Conservation (phyloP, 225 moss, liverwort and hornwort genomes). For the Pseudisothecium myosuroides region DNA sequence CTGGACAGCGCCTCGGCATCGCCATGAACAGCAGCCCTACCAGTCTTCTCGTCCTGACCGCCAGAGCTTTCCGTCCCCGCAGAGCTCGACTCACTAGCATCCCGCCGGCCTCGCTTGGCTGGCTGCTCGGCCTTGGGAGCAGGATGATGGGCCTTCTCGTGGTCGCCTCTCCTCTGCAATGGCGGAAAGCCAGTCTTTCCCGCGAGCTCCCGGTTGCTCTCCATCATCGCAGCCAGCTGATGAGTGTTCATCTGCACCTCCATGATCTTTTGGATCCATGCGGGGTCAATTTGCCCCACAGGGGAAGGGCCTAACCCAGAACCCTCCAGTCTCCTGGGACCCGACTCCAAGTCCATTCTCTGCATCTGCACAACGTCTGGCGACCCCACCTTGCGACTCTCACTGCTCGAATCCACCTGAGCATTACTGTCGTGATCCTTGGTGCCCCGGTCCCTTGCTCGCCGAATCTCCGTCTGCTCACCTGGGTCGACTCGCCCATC, state of each 20-base stretch:
- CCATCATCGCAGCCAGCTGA: constrained; percentile 28
- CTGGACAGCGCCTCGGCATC: constrained; percentile 20
- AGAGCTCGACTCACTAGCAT: constrained; percentile 36
- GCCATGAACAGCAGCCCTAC: not conserved
- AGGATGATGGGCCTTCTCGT: not conserved
- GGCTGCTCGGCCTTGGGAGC: constrained; percentile 4
- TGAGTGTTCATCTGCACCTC: constrained; percentile 34
- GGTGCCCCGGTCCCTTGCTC: constrained; percentile 16
- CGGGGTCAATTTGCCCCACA: constrained; percentile 20
- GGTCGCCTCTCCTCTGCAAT: constrained; percentile 8
- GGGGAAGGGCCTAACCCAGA: not conserved
- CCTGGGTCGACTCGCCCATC: constrained; percentile 20
- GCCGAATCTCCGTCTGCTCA: constrained; percentile 38
- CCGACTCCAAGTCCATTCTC: constrained; percentile 24
- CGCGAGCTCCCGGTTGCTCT: constrained; percentile 8
- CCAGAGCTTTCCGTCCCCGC: constrained; percentile 41
- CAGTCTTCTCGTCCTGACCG: constrained; percentile 28
- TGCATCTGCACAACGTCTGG: constrained; percentile 30
- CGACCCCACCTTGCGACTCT: constrained; percentile 3
- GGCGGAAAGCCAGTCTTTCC: not conserved
- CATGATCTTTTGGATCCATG: constrained; percentile 42
- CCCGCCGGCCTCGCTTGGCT: constrained; percentile 16
- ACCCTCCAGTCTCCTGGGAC: constrained; percentile 10
- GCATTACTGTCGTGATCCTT: constrained; percentile 32
- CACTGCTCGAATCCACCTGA: constrained; percentile 16